phyloP scores from a whole-genome alignment of 305 asterid species.

The Fraxinus floribunda region DNA sequence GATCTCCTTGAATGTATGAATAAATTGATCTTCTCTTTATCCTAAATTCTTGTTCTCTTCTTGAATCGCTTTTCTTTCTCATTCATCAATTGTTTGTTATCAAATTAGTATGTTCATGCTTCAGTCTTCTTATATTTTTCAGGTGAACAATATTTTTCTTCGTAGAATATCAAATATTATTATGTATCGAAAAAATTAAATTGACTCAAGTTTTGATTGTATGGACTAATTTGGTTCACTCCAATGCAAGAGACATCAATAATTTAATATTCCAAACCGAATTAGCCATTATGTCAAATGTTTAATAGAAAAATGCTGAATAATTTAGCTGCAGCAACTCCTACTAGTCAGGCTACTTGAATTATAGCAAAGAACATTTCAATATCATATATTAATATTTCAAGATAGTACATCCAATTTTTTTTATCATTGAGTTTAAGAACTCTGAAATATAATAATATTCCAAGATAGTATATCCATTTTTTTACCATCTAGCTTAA shows the following conservation, averaged over 20 bases:
- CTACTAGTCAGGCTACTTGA: constrained; percentile 4
- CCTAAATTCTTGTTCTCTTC: background rate
- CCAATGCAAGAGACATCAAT: background rate
- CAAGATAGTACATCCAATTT: background rate
- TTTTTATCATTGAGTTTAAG: constrained; percentile 75
- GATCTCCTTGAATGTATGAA: no score
- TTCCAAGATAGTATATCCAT: background rate
- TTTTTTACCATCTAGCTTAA: constrained; percentile 83
- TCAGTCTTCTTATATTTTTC: background rate
- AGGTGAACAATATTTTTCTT: background rate
- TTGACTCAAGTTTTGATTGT: background rate
- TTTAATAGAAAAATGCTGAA: background rate
- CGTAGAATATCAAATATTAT: background rate
- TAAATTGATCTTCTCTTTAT: no score
- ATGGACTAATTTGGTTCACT: background rate
- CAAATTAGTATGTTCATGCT: background rate
- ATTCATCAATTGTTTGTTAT: background rate
- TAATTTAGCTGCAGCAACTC: background rate
- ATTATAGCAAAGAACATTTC: background rate
- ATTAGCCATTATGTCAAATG: background rate
- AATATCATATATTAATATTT: background rate
- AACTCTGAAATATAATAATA: constrained; percentile 42
- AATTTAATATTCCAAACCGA: background rate
- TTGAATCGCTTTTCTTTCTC: background rate
- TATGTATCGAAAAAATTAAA: background rate